phyloP scores from a whole-genome alignment of 306 rosid species.

The Vigna angularis region DNA sequence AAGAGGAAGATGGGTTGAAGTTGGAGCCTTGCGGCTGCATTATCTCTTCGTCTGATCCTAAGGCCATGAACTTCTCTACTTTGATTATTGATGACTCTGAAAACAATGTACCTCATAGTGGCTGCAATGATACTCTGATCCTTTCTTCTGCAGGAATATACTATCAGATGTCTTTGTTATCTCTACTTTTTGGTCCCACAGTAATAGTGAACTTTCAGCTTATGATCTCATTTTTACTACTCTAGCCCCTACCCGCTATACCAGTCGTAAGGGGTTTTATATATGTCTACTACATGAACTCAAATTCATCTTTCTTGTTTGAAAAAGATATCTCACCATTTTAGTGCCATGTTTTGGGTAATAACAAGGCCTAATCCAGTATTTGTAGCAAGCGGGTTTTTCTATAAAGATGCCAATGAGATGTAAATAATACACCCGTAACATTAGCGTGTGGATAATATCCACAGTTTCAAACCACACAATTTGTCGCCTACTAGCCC shows the following conservation, averaged over 20 bases:
- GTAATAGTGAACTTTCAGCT: neutral
- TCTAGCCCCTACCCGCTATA: neutral
- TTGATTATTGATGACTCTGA: conserved; percentile 1
- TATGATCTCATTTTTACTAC: neutral
- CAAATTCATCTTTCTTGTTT: neutral
- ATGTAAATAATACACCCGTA: neutral
- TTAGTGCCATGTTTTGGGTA: neutral
- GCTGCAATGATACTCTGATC: neutral
- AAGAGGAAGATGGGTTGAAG: neutral
- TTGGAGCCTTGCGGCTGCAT: neutral
- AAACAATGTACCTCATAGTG: neutral
- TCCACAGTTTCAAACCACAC: conserved; percentile 7
- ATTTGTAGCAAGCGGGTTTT: neutral
- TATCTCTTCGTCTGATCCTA: conserved; percentile 2
- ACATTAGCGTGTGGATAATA: conserved; percentile 1
- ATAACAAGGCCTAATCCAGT: neutral
- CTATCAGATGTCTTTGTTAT: neutral
- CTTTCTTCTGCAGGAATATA: neutral
- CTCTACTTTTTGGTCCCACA: neutral
- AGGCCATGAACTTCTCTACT: neutral
- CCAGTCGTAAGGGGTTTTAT: neutral
- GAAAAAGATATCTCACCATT: conserved; percentile 18
- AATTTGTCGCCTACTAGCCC: conserved; percentile 9
- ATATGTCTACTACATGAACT: neutral
- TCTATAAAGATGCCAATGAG: neutral